Evolutionary conservation across 2,329 filamentous ascomycete genomes (phyloP), one percentile per base, ranked within the genome.

Genomic region (Trichothecium roseum): DNA sequence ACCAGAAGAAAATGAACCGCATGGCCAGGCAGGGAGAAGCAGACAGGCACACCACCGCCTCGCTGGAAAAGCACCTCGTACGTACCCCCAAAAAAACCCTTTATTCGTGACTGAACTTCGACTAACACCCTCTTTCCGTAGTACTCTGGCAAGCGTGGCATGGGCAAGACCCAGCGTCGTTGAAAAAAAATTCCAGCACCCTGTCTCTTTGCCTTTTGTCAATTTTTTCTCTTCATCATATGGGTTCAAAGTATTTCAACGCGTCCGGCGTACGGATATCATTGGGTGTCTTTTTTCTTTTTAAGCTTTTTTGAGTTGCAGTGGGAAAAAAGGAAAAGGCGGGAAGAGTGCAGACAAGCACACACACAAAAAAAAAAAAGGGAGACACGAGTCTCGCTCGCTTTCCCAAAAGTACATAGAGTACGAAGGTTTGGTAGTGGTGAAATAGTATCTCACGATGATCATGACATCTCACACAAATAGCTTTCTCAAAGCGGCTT

Each of bases 1-100:
- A 80, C 51, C 93, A 98, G 79, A 87, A 89, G 73, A 89, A 87
- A 76, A 95, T 93, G 87, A 98, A 98, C 69, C 78, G 89, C 45
- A 91, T 93, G 82, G 91, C 91, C 30, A 80, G 88, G 60, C 85
- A 93, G 71, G 91, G 91, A 70, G 91, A 98, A 68, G 88, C 82
- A 42, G 91, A 98, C 71, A 78, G 93, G 56, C 89, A 96, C 64
- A 78, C 78, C 42, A 80, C 80, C 37, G 83, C 84, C 27, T 73
- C 84, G 36, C 64, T 94, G 61, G 76, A 80, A 43, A 98, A 94
- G 68, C 91, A 96, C 66, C 70, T 98, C 74, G 81, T 94, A 72
- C 60, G 80, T 74, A 24, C 20, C 20, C 18, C 28, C 18, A 30
- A 14, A n/a, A n/a, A n/a, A n/a, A n/a, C n/a, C n/a, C n/a, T n/a